These are phyloP conservation scores for Tricharina praecox DNA, from an alignment of 495 filamentous ascomycete species.

Conservation along the genomic window DNA sequence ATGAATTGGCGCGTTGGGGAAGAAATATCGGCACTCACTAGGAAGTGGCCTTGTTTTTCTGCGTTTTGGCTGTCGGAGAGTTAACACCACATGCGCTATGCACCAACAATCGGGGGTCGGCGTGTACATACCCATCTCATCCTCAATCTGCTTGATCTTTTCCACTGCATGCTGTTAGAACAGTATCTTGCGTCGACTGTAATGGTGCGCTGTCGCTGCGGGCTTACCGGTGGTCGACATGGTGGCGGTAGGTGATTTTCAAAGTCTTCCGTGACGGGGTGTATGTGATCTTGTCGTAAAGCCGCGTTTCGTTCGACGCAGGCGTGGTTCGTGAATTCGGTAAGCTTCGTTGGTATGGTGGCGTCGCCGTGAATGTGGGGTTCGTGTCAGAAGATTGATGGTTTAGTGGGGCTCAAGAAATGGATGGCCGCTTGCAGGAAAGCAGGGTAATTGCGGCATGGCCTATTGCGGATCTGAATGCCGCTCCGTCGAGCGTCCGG, in stretches of 20 bases:
- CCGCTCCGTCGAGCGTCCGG: no score
- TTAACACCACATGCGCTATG: constrained; percentile 13
- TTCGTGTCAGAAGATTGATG: no score
- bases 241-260: constrained; percentile 7
- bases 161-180: constrained; percentile 20
- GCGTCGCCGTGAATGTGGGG: no score
- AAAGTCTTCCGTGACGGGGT: neutral
- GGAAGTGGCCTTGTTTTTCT: constrained; percentile 96
- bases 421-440: no score
- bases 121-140: constrained; percentile 49
- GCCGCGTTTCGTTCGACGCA: no score
- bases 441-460: no score
- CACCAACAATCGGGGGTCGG: constrained; percentile 5
- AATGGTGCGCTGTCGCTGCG: constrained; percentile 10
- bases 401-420: no score
- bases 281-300: no score
- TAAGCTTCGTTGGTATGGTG: no score
- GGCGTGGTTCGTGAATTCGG: no score
- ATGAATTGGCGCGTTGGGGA: neutral
- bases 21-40: constrained; percentile 37
- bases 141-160: constrained; percentile 95
- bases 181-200: neutral
- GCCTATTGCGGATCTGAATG: no score
- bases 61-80: constrained; percentile 51
- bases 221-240: constrained; percentile 24